Conservation (phyloP, 202 grass and related monocot genomes). For the Setaria viridis region DNA sequence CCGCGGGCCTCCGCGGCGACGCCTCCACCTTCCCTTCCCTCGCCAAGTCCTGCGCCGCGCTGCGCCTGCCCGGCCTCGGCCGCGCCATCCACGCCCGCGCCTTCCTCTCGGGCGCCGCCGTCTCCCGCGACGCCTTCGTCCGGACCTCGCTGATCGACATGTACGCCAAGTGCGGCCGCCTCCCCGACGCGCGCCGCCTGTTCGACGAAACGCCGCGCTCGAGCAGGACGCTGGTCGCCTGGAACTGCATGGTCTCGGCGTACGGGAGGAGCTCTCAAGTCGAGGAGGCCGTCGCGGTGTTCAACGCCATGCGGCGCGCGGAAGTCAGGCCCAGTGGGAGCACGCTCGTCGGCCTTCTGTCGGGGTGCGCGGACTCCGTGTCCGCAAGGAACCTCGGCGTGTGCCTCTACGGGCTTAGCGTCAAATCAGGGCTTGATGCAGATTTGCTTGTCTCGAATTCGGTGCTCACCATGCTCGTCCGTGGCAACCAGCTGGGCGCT, state of each 20-base stretch:
- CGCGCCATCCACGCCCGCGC: conserved; percentile 55
- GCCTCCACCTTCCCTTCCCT: conserved; percentile 71
- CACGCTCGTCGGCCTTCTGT: conserved; percentile 56
- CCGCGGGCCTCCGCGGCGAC: conserved; percentile 50
- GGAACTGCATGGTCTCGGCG: conserved; percentile 63
- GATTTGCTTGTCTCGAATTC: conserved; percentile 56
- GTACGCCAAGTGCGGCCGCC: conserved; percentile 56
- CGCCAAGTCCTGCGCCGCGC: conserved; percentile 69
- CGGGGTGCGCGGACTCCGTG: conserved; percentile 15
- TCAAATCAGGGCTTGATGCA: conserved; percentile 57
- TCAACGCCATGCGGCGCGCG: conserved; percentile 47
- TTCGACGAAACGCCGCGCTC: conserved; percentile 57
- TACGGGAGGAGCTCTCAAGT: conserved; percentile 40
- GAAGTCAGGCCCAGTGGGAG: conserved; percentile 40
- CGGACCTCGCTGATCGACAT: conserved; percentile 64
- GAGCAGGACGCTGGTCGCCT: conserved; percentile 50
- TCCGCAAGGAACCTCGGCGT: conserved; percentile 34
- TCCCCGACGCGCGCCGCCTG: conserved; percentile 56
- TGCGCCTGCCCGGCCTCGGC: conserved; percentile 54
- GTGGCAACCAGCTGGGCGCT: conserved; percentile 24
- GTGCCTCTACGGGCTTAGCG: conserved; percentile 45
- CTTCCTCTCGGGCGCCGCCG: conserved; percentile 39
- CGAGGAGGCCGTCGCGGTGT: conserved; percentile 38
- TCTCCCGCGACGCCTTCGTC: conserved; percentile 48
- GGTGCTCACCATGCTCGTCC: conserved; percentile 57